Base-by-base conservation (phyloP, 257 asterid genomes). In the Gentiana straminea region DNA sequence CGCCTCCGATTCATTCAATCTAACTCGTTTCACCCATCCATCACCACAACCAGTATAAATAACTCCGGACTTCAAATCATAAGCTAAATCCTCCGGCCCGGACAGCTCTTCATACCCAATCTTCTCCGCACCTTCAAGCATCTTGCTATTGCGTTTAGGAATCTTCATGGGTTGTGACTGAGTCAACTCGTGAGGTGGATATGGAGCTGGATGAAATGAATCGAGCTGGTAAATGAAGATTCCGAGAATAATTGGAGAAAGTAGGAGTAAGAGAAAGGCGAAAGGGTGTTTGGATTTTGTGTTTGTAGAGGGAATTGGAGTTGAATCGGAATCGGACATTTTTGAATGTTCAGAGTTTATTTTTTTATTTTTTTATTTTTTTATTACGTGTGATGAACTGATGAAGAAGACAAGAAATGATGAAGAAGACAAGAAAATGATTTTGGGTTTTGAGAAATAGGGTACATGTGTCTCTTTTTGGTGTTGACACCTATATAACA, bases 1-100 rank as follows among this genome's bases (percentile, higher is more conserved):
- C 4, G 74, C 78, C 48, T 73, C 81, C 2, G 92, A 75, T 7
- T 55, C 77, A 24, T 73, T 70, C 43, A 79, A 67, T 3, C 51
- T 66, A 37, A 86, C 75, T 13, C 85, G 77, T 48, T 62, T 65
- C 48, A 91, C 51, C 98, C 96, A 91, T 8, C 98, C 98, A 49
- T 91, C 98, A 0, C 1, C 76, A 11, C 83, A 69, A 0, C 96
- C 98, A 11, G 96, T 91, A 59, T 81, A 90, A 7, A 86, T 63
- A 32, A 76, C 63, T 7, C 92, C 92, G 0, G 81, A 68, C 4
- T 66, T 66, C 0, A 67, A 75, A 50, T 90, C 86, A 33, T 71
- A 79, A 8, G 93, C 95, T 8, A 91, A 37, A 54, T 91, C 98
- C 72, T 91, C 98, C 1, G 98, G 90, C 5, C 58, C 80, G 62